Evolutionary conservation across 2,329 filamentous ascomycete species (phyloP), one percentile per base, ranked within the genome.

Genomic region (Phyllosticta paracitricarpa): DNA sequence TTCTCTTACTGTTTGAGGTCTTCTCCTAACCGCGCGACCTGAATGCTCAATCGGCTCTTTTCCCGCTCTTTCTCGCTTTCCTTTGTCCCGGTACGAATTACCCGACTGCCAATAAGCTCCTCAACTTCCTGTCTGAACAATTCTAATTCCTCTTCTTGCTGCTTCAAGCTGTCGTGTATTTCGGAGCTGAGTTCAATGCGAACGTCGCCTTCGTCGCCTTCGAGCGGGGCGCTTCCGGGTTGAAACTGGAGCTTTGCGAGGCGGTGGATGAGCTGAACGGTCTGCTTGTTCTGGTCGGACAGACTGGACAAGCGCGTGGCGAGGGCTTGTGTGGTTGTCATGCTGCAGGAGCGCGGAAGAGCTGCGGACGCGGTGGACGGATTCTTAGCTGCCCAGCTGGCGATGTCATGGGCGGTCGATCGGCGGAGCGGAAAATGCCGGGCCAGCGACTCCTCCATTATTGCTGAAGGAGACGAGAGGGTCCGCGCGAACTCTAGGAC

Each of bases 131-230:
- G 90, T 56, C 79, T 80, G 35, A 97, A 71, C 19, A 94, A 75
- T 72, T 96, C 92, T 65, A 94, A 82, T 63, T 96, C 90, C 64
- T 95, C 90, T 68, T 95, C 87, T 57, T 89, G 84, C 62, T 89
- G 86, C 67, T 89, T 87, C 63, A 97, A 75, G 19, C 83, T 82
- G 68, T 89, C 85, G 66, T 88, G 86, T 65, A 97, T 96, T 72
- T 97, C 91, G 24, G 84, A 80, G 65, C 85, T 84, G 35, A 97
- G 82, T 75, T 96, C 91, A 22, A 86, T 73, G 61, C 87, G 84
- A 5, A 80, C 79, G 64, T 84, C 81, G 78, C 86, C 75, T 80
- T 88, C 79, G 82, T 89, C 62, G 82, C 76, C 64, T 78, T 81
- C 69, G 72, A 80, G 75, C 10, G 72, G 84, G 79, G 79, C 85